phyloP scores from a whole-genome alignment of 768 basidiomycete genomes.

The Boletus pseudo-olivaceus region DNA sequence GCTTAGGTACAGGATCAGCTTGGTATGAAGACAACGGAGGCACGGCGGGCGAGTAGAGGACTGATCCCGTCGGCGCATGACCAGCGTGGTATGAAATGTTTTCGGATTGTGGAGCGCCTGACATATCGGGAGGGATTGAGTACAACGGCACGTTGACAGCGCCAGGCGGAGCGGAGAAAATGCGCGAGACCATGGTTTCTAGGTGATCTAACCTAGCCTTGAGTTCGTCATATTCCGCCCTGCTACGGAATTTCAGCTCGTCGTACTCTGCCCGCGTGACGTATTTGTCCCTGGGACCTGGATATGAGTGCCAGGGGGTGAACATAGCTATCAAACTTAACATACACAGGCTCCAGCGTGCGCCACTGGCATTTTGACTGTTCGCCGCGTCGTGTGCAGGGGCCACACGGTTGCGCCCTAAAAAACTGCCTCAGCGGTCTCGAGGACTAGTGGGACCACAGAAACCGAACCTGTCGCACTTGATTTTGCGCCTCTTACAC shows the following conservation, averaged over 20 bases:
- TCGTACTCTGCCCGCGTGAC: conserved; percentile 76
- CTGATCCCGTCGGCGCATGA: conserved; percentile 25
- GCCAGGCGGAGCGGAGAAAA: conserved; percentile 29
- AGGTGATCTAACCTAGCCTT: conserved; percentile 62
- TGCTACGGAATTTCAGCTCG: conserved; percentile 56
- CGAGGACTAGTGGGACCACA: conserved; percentile 6
- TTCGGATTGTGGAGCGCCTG: conserved; percentile 27
- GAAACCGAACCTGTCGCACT: conserved; percentile 69
- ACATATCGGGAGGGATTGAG: conserved; percentile 28
- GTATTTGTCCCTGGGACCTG: conserved; percentile 63
- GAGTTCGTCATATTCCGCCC: conserved; percentile 47
- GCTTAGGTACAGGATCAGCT: conserved; percentile 21
- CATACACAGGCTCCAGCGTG: conserved; percentile 77
- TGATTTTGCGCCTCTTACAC: conserved; percentile 85
- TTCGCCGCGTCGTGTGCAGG: conserved; percentile 77
- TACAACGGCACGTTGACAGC: conserved; percentile 30
- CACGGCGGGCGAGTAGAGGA: conserved; percentile 22
- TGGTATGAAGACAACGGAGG: conserved; percentile 25
- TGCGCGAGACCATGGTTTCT: conserved; percentile 48
- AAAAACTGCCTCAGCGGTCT: conserved; percentile 20
- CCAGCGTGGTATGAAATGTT: conserved; percentile 26
- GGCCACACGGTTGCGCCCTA: conserved; percentile 78
- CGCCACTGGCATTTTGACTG: conserved; percentile 81
- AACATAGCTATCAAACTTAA: conserved; percentile 9
- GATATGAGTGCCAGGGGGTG: conserved; percentile 10